Base-by-base conservation (phyloP, 2,329 filamentous ascomycete species). In the Fusarium sulawesiense region DNA sequence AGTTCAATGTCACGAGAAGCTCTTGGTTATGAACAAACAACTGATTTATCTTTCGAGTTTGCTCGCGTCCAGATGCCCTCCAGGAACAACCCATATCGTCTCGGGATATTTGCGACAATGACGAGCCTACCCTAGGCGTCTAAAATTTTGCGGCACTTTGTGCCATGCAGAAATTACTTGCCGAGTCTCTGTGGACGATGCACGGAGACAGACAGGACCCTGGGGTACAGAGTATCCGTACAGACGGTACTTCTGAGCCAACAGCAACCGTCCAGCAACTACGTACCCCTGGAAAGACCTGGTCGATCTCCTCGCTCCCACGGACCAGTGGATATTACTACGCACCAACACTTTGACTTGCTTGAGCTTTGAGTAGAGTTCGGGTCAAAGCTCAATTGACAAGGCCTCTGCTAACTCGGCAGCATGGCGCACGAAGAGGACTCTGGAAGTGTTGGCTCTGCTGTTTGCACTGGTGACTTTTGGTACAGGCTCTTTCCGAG, bases 301-400 rank as follows among this genome's bases (percentile, higher is more conserved):
- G 56, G 72, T 71, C 60, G 69, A 74, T 74, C 71, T 54, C 60
- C 45, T 63, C 47, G 57, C 32, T 60, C 70, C 37, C 12, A 40
- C 23, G 48, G 48, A 7, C 40, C 48, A 51, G 48, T 51, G 48
- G 48, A 34, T 51, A 51, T 51, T 51, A 40, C 32, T 18, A 27
- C 48, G 34, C 34, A 37, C 34, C 34, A 37, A 37, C 21, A 40
- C 48, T 23, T 51, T 51, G 48, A 40, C 32, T 49, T 49, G 47
- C 47, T 49, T 30, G 47, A 49, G 47, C 29, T 29, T 49, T 49
- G 29, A n/a, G 21, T 37, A 13, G 16, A 40, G 25, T 37, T 27
- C 23, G 25, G 32, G 48, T 51, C 48, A 51, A 51, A 51, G 32
- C 48, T 40, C 32, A 23, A 23, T 51, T 8, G 23, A 18, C 11